Conservation (phyloP, 441 rosid species). For the Populus hybrid region DNA sequence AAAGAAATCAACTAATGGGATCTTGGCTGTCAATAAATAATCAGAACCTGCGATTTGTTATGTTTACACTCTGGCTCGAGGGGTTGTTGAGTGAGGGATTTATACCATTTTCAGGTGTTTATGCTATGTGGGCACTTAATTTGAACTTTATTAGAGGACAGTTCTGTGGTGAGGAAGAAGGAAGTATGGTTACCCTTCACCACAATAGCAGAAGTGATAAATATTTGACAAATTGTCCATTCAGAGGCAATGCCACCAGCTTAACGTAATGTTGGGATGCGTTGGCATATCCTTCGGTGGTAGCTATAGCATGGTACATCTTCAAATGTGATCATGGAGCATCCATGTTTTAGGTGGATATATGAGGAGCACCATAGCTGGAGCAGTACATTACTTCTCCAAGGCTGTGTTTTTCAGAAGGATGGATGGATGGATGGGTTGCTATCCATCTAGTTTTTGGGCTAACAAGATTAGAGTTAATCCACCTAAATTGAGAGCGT, state of each 20-base stretch:
- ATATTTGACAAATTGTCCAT: not conserved
- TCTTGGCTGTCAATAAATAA: not conserved
- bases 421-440: not conserved
- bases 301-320: not conserved
- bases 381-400: not conserved
- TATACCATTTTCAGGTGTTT: not conserved
- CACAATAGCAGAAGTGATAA: not conserved
- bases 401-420: not conserved
- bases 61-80: not conserved
- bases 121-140: no score
- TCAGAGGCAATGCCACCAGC: not conserved
- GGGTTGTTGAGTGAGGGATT: not conserved
- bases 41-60: not conserved
- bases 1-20: not conserved
- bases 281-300: not conserved
- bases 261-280: not conserved
- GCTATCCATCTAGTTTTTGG: not conserved
- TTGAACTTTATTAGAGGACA: not conserved
- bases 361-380: not conserved
- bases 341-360: not conserved
- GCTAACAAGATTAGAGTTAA: not conserved
- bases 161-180: not conserved
- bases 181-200: no score
- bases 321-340: not conserved
- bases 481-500: not conserved